These are phyloP conservation scores for Paraglomus occultum DNA, from an alignment of 192 early-diverging fungal genomes.

Conservation along the genomic window DNA sequence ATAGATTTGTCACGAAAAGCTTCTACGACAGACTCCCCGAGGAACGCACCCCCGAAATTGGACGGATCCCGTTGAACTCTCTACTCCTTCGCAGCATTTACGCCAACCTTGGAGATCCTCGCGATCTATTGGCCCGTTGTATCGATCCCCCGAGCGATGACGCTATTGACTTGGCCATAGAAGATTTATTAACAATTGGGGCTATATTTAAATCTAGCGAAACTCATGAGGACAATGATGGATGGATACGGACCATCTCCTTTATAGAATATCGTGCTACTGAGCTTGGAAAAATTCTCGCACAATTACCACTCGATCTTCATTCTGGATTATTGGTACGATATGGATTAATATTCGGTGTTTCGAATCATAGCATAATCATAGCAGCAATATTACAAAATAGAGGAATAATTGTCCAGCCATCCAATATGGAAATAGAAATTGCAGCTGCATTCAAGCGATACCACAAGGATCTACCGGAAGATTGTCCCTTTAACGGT, in stretches of 20 bases:
- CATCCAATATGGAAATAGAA: constrained; percentile 21
- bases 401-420: constrained; percentile 32
- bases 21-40: constrained; percentile 26
- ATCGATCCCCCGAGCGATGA: constrained; percentile 31
- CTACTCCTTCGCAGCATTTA: constrained; percentile 30
- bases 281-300: constrained; percentile 28
- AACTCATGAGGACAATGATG: background rate
- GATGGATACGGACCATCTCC: background rate
- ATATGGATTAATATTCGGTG: constrained; percentile 31
- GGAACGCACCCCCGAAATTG: constrained; percentile 34
- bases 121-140: constrained; percentile 26
- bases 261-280: constrained; percentile 30
- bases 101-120: constrained; percentile 31
- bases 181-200: constrained; percentile 32
- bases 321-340: constrained; percentile 32
- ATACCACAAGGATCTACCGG: constrained; percentile 27
- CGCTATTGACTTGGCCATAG: constrained; percentile 30
- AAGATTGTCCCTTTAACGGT: constrained; percentile 15
- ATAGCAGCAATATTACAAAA: constrained; percentile 30
- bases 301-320: constrained; percentile 32
- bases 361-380: constrained; percentile 24
- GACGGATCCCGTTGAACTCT: constrained; percentile 29
- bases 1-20: constrained; percentile 30
- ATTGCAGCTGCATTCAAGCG: constrained; percentile 31
- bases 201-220: constrained; percentile 18